Evolutionary conservation across 805 yeast genomes (phyloP), one percentile per base, ranked within the genome.

Genomic region (Schwanniomyces sp.): DNA sequence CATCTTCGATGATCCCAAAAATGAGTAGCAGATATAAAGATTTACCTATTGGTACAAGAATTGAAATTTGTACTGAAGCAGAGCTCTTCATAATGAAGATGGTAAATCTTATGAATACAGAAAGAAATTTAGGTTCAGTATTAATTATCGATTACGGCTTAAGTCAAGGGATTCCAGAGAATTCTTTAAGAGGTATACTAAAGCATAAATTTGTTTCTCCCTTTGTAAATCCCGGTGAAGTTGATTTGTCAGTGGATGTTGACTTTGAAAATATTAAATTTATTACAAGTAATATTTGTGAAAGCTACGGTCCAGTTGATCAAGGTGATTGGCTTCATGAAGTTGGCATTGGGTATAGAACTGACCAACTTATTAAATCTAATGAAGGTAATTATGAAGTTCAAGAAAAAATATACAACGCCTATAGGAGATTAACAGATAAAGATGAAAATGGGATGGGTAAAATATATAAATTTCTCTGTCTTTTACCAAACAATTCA

Each of bases 181-280:
- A 85, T 55, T 75, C 91, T 0, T 71, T 89, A 30, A 72, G 96
- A 29, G 96, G 90, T 0, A 88, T 89, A 51, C 74, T 78, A 54
- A 70, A 81, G 52, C 95, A 89, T 62, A 78, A 80, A 54, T 78
- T 88, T 56, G 91, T 86, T 0, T 80, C 84, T 18, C 96, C 96
- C 1, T 85, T 87, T 49, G 71, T 63, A n/a, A 73, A 74, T 11
- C 94, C 94, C 0, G 96, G 96, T 1, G 78, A 81, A 30, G 91
- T 87, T 3, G 96, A 89, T 67, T 70, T 89, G 27, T 86, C 95
- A 0, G 84, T 86, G 0, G 95, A 89, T 60, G 96, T 89, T 10
- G 96, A 89, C 62, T 89, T 89, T 61, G 76, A 73, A 26, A 85
- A 85, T 21, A 63, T 89, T 44, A 67, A 45, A 18, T 43, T 50